These are phyloP conservation scores for Podila verticillata DNA, from an alignment of 192 early-diverging fungal genomes.

Conservation along the genomic window DNA sequence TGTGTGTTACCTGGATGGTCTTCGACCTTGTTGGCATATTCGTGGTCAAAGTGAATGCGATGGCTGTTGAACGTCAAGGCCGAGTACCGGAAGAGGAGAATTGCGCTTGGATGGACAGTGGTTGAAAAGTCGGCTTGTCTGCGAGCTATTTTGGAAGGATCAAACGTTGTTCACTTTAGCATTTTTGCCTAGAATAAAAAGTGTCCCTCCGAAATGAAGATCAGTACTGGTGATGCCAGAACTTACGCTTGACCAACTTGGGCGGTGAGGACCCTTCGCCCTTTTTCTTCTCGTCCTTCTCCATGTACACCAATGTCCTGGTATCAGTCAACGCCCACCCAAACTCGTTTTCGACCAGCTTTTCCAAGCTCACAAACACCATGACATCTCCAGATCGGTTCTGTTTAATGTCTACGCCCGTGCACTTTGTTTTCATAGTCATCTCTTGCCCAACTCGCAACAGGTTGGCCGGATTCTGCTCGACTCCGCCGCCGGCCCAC, in stretches of 20 bases:
- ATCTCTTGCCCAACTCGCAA: slow-evolving; percentile 72
- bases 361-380: slow-evolving; percentile 77
- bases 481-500: slow-evolving; percentile 87
- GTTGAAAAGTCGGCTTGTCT: slow-evolving; percentile 69
- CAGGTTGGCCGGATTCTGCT: slow-evolving; percentile 65
- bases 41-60: slow-evolving; percentile 86
- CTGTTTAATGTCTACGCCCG: slow-evolving; percentile 64
- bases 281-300: slow-evolving; percentile 22
- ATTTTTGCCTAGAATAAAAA: not conserved
- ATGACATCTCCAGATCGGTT: slow-evolving; percentile 59
- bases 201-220: not conserved
- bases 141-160: slow-evolving; percentile 34
- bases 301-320: slow-evolving; percentile 75
- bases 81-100: slow-evolving; percentile 87
- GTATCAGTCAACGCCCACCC: slow-evolving; percentile 73
- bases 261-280: not conserved
- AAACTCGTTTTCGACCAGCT: slow-evolving; percentile 66
- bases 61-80: slow-evolving; percentile 93
- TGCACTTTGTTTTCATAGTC: slow-evolving; percentile 65
- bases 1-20: slow-evolving; percentile 63
- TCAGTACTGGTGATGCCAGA: too few relatives aligned
- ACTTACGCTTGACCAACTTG: slow-evolving; percentile 51
- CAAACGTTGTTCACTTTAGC: not conserved
- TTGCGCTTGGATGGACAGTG: slow-evolving; percentile 67
- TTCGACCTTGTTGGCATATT: slow-evolving; percentile 74